Conservation (phyloP, 2,329 filamentous ascomycete genomes). For the Sporothrix inflata region DNA sequence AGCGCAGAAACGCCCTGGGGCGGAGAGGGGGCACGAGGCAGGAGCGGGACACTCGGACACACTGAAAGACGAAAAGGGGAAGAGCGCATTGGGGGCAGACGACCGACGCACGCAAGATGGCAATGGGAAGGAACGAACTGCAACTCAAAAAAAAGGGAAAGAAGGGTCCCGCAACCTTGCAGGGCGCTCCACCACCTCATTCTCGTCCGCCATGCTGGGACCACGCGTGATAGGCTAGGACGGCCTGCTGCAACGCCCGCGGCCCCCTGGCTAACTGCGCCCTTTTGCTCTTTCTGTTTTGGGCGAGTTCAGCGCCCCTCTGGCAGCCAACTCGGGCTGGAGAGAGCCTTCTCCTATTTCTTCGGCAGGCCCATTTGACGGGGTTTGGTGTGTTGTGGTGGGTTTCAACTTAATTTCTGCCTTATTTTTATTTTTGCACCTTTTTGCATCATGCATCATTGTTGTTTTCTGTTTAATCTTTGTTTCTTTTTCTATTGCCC, state of each 20-base stretch:
- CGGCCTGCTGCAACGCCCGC: conserved; percentile 16
- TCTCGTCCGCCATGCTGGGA: conserved; percentile 24
- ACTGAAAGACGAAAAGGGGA: not conserved
- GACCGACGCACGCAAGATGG: not conserved
- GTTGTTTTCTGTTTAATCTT: not conserved
- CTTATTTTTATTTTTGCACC: conserved; percentile 7
- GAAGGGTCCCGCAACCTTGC: conserved; percentile 6
- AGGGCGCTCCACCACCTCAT: conserved; percentile 3
- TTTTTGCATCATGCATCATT: not conserved
- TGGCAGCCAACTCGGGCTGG: conserved; percentile 23
- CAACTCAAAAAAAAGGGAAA: not conserved
- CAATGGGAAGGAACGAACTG: not conserved
- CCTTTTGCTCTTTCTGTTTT: conserved; percentile 24
- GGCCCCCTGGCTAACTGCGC: not conserved
- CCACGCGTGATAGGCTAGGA: conserved; percentile 26
- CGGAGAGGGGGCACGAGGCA: not conserved
- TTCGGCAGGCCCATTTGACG: not conserved
- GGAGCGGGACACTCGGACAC: not conserved
- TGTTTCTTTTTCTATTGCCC: not conserved
- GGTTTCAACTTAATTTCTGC: not conserved
- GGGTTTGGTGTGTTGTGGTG: not conserved
- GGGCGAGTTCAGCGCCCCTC: conserved; percentile 29
- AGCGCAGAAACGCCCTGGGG: conserved; percentile 20
- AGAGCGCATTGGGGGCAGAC: not conserved
- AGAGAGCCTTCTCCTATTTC: conserved; percentile 22